phyloP scores from a whole-genome alignment of 805 yeast genomes.

The Danielozyma ontarioensis region DNA sequence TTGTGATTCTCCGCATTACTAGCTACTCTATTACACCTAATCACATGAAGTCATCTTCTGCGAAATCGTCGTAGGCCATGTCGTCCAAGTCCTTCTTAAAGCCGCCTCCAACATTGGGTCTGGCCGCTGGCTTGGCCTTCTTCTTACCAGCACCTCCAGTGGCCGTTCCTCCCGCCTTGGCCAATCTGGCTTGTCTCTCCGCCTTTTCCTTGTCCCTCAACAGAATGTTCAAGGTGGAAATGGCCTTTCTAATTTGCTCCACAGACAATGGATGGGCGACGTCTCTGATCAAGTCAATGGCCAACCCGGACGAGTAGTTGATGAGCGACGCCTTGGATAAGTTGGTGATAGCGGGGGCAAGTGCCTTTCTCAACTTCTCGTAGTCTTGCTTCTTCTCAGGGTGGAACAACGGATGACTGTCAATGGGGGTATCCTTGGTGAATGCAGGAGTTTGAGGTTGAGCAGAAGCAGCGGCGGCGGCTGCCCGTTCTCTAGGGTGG shows the following conservation, averaged over 20 bases:
- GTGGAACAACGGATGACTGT: constrained; percentile 75
- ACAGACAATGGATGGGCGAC: constrained; percentile 72
- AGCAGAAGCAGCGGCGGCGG: constrained; percentile 32
- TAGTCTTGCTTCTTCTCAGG: constrained; percentile 77
- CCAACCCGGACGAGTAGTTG: constrained; percentile 69
- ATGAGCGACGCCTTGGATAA: constrained; percentile 58
- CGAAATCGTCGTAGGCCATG: constrained; percentile 53
- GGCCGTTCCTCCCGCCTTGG: constrained; percentile 79
- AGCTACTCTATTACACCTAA: no score
- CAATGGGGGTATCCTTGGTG: constrained; percentile 61
- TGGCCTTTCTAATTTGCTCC: constrained; percentile 80
- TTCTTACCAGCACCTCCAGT: constrained; percentile 93
- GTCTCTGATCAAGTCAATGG: constrained; percentile 83
- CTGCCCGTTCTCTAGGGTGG: constrained; percentile 49
- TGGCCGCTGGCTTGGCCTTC: constrained; percentile 80
- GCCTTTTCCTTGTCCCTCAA: constrained; percentile 82
- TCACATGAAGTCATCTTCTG: constrained; percentile 81
- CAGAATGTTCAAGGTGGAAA: constrained; percentile 75
- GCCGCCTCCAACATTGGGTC: constrained; percentile 44
- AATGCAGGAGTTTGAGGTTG: constrained; percentile 29
- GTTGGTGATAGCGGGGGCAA: constrained; percentile 55
- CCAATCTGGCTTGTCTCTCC: constrained; percentile 82
- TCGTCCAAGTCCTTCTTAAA: constrained; percentile 60
- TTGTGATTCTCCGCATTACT: no score
- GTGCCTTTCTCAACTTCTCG: constrained; percentile 65